Base-by-base conservation (phyloP, 2,329 filamentous ascomycete species). In the Calycina herbarum region DNA sequence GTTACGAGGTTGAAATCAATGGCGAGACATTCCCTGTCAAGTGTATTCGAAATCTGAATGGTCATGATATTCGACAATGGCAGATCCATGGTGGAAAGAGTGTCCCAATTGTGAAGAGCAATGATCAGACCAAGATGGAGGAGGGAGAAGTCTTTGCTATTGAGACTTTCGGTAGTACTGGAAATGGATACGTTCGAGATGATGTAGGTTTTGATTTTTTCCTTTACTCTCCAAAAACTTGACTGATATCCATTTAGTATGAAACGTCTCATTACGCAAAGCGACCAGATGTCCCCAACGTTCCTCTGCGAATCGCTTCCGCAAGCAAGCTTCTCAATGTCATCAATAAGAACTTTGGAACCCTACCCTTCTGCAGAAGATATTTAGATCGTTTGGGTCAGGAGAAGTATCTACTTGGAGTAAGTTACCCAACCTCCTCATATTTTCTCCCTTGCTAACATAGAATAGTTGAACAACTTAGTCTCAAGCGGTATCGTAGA, bases 301-400 rank as follows among this genome's bases (percentile, higher is more conserved):
- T 92, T 7, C 86, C 91, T 66, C 81, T 97, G 66, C 86, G 91
- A 61, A 81, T 96, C 60, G 87, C 89, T 56, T 96, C 92, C 57
- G 94, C 94, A 66, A 95, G 94, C 82, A 90, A 88, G 64, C 82
- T 98, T 64, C 83, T 97, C 71, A 95, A 86, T 73, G 89, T 93
- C 38, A 97, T 98, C 78, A 95, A 92, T 80, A 96, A 96, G 84
- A 97, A 97, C 80, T 98, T 97, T 77, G 92, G 93, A 70, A 97
- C 93, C 1, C 80, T 98, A 72, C 93, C 93, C 1, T 98, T 93
- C 79, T 97, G 93, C 78, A 85, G 94, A 69, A 88, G 94, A 71
- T 97, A 97, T 77, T 83, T 98, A 67, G 94, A 97, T 79, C 89
- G 94, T 63, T 79, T 97, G n/a, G 94, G 94, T 31, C 92, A 96